Conservation (phyloP, 2,329 filamentous ascomycete species). For the Tympanopsis confertula region DNA sequence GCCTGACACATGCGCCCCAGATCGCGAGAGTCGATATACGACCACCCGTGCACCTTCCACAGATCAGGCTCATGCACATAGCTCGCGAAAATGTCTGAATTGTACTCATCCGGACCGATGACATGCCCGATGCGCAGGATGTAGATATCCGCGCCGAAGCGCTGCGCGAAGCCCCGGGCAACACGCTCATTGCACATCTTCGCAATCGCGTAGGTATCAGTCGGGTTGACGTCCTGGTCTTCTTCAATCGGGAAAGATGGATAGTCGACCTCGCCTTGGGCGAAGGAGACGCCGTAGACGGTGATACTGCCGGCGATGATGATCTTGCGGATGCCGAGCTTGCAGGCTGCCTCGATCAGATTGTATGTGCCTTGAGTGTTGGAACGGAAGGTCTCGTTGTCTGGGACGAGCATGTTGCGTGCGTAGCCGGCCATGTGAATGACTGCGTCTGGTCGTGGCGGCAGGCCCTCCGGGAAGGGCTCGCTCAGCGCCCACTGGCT, state of each 20-base stretch:
- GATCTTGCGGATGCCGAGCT: slow-evolving; percentile 49
- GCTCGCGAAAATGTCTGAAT: slow-evolving; percentile 31
- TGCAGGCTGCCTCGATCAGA: slow-evolving; percentile 49
- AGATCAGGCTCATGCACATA: slow-evolving; percentile 36
- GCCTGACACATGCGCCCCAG: slow-evolving; percentile 48
- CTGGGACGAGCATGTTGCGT: slow-evolving; percentile 47
- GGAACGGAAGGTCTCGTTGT: slow-evolving; percentile 43
- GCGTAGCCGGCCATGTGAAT: slow-evolving; percentile 51
- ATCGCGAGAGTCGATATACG: slow-evolving; percentile 50
- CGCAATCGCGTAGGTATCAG: slow-evolving; percentile 48
- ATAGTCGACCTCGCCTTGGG: slow-evolving; percentile 44
- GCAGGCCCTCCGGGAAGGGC: slow-evolving; percentile 20
- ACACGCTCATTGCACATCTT: slow-evolving; percentile 48
- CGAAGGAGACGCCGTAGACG: slow-evolving; percentile 50
- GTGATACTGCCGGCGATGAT: slow-evolving; percentile 47
- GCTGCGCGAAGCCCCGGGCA: slow-evolving; percentile 40
- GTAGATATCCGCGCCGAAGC: slow-evolving; percentile 47
- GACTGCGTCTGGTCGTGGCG: slow-evolving; percentile 39
- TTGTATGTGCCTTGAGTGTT: slow-evolving; percentile 48
- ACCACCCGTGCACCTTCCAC: slow-evolving; percentile 47
- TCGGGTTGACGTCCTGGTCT: slow-evolving; percentile 44
- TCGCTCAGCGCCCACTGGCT: slow-evolving; percentile 40
- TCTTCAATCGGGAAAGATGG: slow-evolving; percentile 48
- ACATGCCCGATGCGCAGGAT: slow-evolving; percentile 48
- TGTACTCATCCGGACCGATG: slow-evolving; percentile 49